Percentiles rank a stretch among this genome's conserved stretches.
These are phyloP conservation scores for Chlorella ohadii DNA, from an alignment of 139 green algal genomes.

Conservation along the genomic window DNA sequence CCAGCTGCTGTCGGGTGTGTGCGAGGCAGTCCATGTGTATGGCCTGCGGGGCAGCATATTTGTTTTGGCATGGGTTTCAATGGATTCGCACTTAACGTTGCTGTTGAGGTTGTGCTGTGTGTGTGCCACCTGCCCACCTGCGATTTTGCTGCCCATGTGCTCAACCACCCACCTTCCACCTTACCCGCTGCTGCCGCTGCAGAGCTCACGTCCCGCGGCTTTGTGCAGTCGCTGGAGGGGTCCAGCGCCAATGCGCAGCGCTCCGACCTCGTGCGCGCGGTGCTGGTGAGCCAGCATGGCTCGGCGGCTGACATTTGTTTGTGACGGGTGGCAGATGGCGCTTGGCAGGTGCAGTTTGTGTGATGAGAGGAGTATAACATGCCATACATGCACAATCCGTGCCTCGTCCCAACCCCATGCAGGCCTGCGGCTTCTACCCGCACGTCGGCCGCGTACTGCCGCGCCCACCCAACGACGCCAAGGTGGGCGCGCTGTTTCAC, in stretches of 20 bases:
- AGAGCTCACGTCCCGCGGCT: constrained; percentile 61
- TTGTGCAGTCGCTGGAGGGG: constrained; percentile 45
- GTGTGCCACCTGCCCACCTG: neutral
- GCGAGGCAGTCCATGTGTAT: too few species aligned
- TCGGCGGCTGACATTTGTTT: too few species aligned
- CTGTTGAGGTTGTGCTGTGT: too few species aligned
- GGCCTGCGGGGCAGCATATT: too few species aligned
- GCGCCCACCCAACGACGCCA: neutral
- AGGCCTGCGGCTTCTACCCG: constrained; percentile 62
- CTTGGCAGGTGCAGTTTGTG: too few species aligned
- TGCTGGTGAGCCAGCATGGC: constrained; percentile 45
- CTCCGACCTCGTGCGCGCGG: constrained; percentile 53
- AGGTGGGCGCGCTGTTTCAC: neutral
- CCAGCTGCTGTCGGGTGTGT: constrained; percentile 59
- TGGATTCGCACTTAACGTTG: too few species aligned
- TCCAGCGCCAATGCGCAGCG: constrained; percentile 37
- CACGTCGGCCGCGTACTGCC: constrained; percentile 42
- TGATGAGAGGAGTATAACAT: too few species aligned
- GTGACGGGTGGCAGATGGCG: too few species aligned
- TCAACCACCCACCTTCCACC: too few species aligned
- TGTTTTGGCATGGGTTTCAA: too few species aligned
- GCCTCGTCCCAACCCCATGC: too few species aligned
- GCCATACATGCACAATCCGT: too few species aligned
- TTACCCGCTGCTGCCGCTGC: neutral
- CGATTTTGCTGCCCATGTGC: neutral